Conservation (phyloP, 2,329 filamentous ascomycete species). For the Penicillium sp. region DNA sequence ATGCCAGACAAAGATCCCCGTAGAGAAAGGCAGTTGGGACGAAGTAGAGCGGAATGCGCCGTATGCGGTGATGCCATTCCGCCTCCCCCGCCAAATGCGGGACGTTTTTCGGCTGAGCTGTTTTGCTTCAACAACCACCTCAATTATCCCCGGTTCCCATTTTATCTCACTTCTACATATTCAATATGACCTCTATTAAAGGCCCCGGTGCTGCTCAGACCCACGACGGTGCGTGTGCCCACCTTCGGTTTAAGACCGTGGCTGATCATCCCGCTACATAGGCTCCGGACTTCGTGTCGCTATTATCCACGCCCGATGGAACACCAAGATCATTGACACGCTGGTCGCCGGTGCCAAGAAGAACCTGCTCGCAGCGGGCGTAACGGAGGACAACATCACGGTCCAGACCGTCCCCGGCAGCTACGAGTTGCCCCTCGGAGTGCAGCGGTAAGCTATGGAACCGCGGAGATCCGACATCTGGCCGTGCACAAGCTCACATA, state of each 20-base stretch:
- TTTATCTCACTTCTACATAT: background rate
- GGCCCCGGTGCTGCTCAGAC: slow-evolving; percentile 61
- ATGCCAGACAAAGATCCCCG: background rate
- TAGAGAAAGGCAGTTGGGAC: background rate
- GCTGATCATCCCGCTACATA: slow-evolving; percentile 21
- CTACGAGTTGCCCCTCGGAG: slow-evolving; percentile 91
- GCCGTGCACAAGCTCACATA: background rate
- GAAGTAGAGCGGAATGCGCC: background rate
- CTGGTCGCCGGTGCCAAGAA: slow-evolving; percentile 79
- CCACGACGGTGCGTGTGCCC: slow-evolving; percentile 55
- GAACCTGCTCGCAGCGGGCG: slow-evolving; percentile 75
- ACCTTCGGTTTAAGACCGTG: background rate
- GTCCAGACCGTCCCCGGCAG: slow-evolving; percentile 88
- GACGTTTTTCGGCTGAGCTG: slow-evolving; percentile 14
- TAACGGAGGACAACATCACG: slow-evolving; percentile 84
- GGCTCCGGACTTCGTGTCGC: slow-evolving; percentile 81
- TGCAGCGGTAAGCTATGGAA: slow-evolving; percentile 66
- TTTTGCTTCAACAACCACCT: slow-evolving; percentile 1
- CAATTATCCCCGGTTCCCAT: background rate
- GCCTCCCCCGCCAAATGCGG: slow-evolving; percentile 20
- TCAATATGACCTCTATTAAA: slow-evolving; percentile 59
- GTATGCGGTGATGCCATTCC: slow-evolving; percentile 18
- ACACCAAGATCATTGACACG: slow-evolving; percentile 80
- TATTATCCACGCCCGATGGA: slow-evolving; percentile 97
- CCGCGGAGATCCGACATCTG: background rate